A percentile compares a stretch with the other conserved stretches of the same genome.
Evolutionary conservation across 148 eudicot species (phyloP).

Genomic region (Diospyros lotus): DNA sequence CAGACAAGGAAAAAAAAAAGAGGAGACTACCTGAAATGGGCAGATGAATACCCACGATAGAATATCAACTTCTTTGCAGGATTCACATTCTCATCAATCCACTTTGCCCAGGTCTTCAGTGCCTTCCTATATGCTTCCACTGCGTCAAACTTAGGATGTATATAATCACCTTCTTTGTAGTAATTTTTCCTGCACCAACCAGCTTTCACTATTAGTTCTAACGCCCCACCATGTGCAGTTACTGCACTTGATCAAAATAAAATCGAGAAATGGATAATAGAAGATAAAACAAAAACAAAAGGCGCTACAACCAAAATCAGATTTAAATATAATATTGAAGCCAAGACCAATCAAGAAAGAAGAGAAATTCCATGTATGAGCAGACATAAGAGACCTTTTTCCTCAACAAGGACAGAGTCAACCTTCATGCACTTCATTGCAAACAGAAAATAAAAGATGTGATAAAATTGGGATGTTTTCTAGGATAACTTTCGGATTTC

Average conservation of each 20-base stretch:
- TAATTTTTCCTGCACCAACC: slow-evolving; percentile 66
- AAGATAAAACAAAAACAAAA: too few relatives aligned
- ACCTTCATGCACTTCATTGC: too few relatives aligned
- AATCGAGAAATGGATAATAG: too few relatives aligned
- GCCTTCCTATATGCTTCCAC: slow-evolving; percentile 88
- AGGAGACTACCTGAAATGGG: slow-evolving; percentile 70
- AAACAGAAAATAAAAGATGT: too few relatives aligned
- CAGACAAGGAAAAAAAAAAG: neutral
- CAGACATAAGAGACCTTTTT: neutral
- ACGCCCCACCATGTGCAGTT: too few relatives aligned
- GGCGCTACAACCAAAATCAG: too few relatives aligned
- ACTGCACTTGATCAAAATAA: too few relatives aligned
- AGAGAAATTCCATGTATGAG: too few relatives aligned
- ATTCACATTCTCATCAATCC: slow-evolving; percentile 63
- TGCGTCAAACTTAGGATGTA: slow-evolving; percentile 66
- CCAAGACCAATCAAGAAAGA: too few relatives aligned
- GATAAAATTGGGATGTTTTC: neutral
- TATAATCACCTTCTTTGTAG: slow-evolving; percentile 71
- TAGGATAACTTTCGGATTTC: neutral
- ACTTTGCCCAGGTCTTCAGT: slow-evolving; percentile 80
- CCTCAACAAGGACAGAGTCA: neutral
- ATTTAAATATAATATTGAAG: too few relatives aligned
- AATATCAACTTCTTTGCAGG: slow-evolving; percentile 54
- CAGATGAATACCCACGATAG: slow-evolving; percentile 90
- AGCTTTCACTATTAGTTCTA: slow-evolving; percentile 6